Conservation (phyloP, 768 basidiomycete genomes). For the Astraeus odoratus region DNA sequence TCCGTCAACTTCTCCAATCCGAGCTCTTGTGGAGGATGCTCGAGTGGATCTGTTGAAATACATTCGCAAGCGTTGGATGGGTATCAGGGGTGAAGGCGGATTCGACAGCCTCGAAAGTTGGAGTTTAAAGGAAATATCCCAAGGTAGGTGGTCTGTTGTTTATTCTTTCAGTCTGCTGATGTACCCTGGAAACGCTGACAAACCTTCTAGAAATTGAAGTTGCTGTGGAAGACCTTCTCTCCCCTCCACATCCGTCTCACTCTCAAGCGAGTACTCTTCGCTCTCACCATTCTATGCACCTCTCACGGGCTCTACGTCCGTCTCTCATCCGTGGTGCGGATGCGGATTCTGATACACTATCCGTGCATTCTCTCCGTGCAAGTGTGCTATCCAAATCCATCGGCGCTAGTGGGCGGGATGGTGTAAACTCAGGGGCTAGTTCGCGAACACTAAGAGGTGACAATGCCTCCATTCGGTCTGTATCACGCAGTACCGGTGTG, state of each 20-base stretch:
- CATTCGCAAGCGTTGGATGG: slow-evolving; percentile 74
- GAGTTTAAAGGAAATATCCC: slow-evolving; percentile 77
- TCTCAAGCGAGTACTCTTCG: slow-evolving; percentile 4
- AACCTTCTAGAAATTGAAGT: slow-evolving; percentile 65
- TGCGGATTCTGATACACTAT: slow-evolving; percentile 33
- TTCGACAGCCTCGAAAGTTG: slow-evolving; percentile 81
- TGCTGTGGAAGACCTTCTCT: slow-evolving; percentile 64
- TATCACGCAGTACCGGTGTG: slow-evolving; percentile 35
- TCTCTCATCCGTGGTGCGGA: slow-evolving; percentile 23
- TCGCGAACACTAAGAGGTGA: slow-evolving; percentile 20
- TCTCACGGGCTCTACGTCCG: slow-evolving; percentile 23
- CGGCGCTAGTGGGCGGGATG: slow-evolving; percentile 18
- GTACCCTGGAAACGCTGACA: background rate
- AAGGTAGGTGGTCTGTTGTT: slow-evolving; percentile 24
- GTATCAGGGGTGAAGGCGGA: slow-evolving; percentile 66
- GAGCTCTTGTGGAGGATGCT: slow-evolving; percentile 68
- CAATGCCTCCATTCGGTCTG: slow-evolving; percentile 38
- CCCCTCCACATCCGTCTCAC: slow-evolving; percentile 29
- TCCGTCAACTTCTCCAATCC: slow-evolving; percentile 60
- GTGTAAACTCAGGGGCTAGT: slow-evolving; percentile 21
- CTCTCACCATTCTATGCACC: slow-evolving; percentile 10
- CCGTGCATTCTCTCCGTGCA: slow-evolving; percentile 43
- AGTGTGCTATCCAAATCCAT: slow-evolving; percentile 32
- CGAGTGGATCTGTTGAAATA: slow-evolving; percentile 41
- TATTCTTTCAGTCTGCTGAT: background rate